Evolutionary conservation across 179 eudicot species (phyloP).

Genomic region (Pouteria campechiana): DNA sequence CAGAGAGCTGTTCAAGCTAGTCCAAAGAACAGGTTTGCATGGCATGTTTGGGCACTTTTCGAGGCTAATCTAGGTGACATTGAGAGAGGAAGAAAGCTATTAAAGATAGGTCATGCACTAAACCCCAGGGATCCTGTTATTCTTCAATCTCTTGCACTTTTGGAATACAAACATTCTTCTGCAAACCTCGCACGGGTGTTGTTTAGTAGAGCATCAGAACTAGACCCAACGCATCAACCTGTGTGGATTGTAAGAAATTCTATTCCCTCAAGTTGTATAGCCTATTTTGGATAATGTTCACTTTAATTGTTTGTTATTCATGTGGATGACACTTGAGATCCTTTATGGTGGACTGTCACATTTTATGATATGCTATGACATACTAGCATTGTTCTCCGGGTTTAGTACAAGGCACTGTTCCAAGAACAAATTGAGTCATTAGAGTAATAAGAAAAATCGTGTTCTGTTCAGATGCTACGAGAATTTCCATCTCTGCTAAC

Average conservation of each 20-base stretch:
- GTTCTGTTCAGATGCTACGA: no score
- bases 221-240: conserved; percentile 87
- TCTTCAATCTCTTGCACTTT: conserved; percentile 79
- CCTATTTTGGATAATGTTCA: no score
- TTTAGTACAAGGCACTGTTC: no score
- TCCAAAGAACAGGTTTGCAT: conserved; percentile 97
- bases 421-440: no score
- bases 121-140: conserved; percentile 95
- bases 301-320: no score
- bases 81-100: conserved; percentile 60
- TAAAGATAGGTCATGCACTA: conserved; percentile 77
- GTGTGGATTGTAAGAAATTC: conserved; percentile 76
- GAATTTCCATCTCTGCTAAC: no score
- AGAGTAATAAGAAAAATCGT: no score
- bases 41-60: conserved; percentile 98
- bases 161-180: conserved; percentile 68
- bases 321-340: no score
- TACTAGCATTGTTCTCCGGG: no score
- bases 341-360: no score
- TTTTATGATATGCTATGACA: no score
- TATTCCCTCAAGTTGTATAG: not conserved
- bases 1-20: conserved; percentile 94
- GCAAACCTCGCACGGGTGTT: conserved; percentile 66
- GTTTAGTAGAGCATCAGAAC: conserved; percentile 68
- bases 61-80: conserved; percentile 63